These are phyloP conservation scores for Forsythia viridissima DNA, from an alignment of 257 asterid species.

Conservation along the genomic window DNA sequence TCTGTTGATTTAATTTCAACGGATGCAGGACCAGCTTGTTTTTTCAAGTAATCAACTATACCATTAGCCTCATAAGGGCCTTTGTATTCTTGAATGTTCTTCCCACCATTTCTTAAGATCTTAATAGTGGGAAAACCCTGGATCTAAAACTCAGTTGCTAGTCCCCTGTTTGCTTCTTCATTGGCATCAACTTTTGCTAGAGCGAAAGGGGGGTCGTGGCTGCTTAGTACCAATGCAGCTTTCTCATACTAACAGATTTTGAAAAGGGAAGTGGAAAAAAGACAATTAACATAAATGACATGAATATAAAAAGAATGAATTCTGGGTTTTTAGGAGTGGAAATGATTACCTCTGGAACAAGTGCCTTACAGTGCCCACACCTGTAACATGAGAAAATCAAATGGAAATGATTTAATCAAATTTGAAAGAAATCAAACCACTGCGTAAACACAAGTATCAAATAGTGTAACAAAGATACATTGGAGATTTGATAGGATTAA, in stretches of 20 bases:
- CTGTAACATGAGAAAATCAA: slow-evolving; percentile 38
- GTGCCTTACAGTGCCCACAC: slow-evolving; percentile 93
- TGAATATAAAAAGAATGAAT: not conserved
- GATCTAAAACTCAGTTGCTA: slow-evolving; percentile 52
- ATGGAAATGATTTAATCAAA: too few relatives aligned
- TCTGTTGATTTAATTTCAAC: slow-evolving; percentile 60
- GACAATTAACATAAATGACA: not conserved
- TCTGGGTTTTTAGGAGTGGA: not conserved
- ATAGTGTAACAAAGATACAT: not conserved
- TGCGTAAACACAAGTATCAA: too few relatives aligned
- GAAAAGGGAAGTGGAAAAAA: not conserved
- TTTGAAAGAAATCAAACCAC: too few relatives aligned
- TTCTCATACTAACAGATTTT: slow-evolving; percentile 57
- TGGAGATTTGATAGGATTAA: not conserved
- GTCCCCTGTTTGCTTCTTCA: slow-evolving; percentile 52
- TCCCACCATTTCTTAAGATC: slow-evolving; percentile 73
- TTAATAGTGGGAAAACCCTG: slow-evolving; percentile 80
- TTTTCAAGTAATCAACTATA: slow-evolving; percentile 65
- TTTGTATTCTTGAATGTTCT: slow-evolving; percentile 57
- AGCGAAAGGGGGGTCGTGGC: slow-evolving; percentile 66
- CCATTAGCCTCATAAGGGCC: slow-evolving; percentile 92
- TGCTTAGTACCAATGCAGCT: slow-evolving; percentile 69
- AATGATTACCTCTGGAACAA: slow-evolving; percentile 84
- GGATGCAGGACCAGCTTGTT: slow-evolving; percentile 82
- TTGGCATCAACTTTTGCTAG: slow-evolving; percentile 79